Evolutionary conservation across 805 yeast genomes (phyloP).

Genomic region (Candida krabiensis): DNA sequence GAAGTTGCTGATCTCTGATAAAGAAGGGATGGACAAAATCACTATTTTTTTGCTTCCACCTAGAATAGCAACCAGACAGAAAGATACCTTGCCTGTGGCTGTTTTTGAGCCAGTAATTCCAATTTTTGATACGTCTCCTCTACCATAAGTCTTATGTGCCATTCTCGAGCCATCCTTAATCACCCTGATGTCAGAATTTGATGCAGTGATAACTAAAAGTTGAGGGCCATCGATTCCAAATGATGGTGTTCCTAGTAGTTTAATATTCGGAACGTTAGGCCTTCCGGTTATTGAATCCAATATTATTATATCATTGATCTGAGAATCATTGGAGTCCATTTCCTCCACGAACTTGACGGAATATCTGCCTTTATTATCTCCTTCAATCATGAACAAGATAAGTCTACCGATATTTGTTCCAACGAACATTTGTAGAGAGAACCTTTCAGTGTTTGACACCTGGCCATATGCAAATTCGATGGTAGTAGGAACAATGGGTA

Average conservation of each 20-base stretch:
- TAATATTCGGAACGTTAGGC: conserved; percentile 63
- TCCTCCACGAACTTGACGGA: conserved; percentile 51
- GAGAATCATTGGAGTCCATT: conserved; percentile 49
- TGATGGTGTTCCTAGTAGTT: conserved; percentile 48
- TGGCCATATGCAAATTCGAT: conserved; percentile 75
- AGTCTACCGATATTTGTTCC: conserved; percentile 81
- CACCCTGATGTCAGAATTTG: conserved; percentile 61
- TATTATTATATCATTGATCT: conserved; percentile 57
- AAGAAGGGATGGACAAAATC: conserved; percentile 55
- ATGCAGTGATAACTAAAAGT: conserved; percentile 58
- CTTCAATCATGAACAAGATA: conserved; percentile 61
- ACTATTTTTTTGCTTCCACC: conserved; percentile 28
- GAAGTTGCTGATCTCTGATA: conserved; percentile 55
- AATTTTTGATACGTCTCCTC: conserved; percentile 42
- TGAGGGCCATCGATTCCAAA: conserved; percentile 49
- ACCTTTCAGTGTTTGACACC: conserved; percentile 53
- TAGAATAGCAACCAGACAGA: conserved; percentile 30
- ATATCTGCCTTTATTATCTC: conserved; percentile 61
- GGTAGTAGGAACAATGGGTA: conserved; percentile 45
- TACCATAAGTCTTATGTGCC: conserved; percentile 61
- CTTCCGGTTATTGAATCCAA: conserved; percentile 59
- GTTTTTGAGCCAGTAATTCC: conserved; percentile 50
- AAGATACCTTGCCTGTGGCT: conserved; percentile 22
- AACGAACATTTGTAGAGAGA: conserved; percentile 68
- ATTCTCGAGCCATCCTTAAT: conserved; percentile 60